Conservation (phyloP, 208 protist species). For the Angomonas ambiguus region DNA sequence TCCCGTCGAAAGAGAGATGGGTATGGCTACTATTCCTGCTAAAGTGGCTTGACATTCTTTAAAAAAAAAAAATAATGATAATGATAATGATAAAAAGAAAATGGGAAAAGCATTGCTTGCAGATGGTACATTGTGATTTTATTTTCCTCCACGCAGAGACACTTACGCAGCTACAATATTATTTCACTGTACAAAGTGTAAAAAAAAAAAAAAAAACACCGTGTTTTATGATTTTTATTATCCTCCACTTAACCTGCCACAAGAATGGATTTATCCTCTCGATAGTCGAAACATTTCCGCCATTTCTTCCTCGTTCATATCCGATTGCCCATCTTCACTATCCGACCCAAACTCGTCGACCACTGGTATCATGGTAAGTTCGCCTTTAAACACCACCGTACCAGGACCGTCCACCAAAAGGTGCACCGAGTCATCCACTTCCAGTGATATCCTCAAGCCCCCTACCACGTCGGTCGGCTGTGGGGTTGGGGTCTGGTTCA, state of each 20-base stretch:
- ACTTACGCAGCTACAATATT: too few species aligned
- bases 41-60: not conserved
- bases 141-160: too few species aligned
- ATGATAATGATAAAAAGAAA: slow-evolving; percentile 1
- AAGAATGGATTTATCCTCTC: slow-evolving; percentile 9
- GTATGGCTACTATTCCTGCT: not conserved
- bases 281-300: slow-evolving; percentile 39
- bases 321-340: slow-evolving; percentile 20
- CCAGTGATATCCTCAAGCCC: slow-evolving; percentile 54
- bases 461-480: slow-evolving; percentile 37
- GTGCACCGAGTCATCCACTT: slow-evolving; percentile 67
- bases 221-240: not conserved
- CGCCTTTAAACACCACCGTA: slow-evolving; percentile 62
- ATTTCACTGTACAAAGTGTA: not conserved
- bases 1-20: not conserved
- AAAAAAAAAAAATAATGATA: slow-evolving; percentile 7
- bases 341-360: slow-evolving; percentile 45
- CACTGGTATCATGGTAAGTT: slow-evolving; percentile 53
- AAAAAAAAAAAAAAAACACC: slow-evolving; percentile 11
- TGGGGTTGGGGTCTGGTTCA: slow-evolving; percentile 21
- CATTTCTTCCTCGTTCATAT: slow-evolving; percentile 24
- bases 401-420: slow-evolving; percentile 70
- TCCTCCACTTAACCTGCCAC: too few species aligned
- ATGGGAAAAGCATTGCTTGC: too few species aligned
- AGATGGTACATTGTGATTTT: too few species aligned